A percentile compares a stretch with the other conserved stretches of the same genome.
phyloP scores from a whole-genome alignment of 108 stramenopile species.

The Aurantiochytrium sp. region DNA sequence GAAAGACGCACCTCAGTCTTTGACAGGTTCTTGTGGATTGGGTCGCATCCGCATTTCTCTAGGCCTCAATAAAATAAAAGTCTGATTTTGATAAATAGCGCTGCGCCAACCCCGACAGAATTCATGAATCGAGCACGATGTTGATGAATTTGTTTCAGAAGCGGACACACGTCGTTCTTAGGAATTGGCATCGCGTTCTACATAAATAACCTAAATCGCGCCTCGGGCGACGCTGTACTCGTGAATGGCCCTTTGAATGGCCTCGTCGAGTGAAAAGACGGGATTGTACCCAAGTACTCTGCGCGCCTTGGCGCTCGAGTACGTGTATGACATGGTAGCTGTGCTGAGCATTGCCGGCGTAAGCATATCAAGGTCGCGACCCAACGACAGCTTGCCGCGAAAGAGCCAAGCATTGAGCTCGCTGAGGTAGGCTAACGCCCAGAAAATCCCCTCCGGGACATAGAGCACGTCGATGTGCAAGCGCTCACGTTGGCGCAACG shows the following conservation, averaged over 20 bases:
- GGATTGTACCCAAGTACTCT: neutral
- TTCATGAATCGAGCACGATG: too few species aligned
- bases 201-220: neutral
- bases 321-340: neutral
- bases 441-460: neutral
- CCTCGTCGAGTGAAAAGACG: conserved; percentile 8
- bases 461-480: neutral
- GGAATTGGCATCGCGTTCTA: too few species aligned
- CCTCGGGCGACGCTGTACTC: neutral
- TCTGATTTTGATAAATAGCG: too few species aligned
- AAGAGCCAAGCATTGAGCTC: neutral
- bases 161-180: too few species aligned
- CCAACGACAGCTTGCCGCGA: neutral
- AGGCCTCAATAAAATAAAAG: too few species aligned
- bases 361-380: neutral
- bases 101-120: too few species aligned
- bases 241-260: neutral
- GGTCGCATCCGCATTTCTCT: too few species aligned
- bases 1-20: too few species aligned
- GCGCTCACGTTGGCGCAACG: neutral
- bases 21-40: too few species aligned
- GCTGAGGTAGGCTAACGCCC: neutral
- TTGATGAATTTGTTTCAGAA: too few species aligned
- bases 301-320: neutral
- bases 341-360: conserved; percentile 7